Percentiles rank a stretch among this genome's conserved stretches.
Conservation (phyloP, 129 eudicot species). For the Escallonia herrerae region DNA sequence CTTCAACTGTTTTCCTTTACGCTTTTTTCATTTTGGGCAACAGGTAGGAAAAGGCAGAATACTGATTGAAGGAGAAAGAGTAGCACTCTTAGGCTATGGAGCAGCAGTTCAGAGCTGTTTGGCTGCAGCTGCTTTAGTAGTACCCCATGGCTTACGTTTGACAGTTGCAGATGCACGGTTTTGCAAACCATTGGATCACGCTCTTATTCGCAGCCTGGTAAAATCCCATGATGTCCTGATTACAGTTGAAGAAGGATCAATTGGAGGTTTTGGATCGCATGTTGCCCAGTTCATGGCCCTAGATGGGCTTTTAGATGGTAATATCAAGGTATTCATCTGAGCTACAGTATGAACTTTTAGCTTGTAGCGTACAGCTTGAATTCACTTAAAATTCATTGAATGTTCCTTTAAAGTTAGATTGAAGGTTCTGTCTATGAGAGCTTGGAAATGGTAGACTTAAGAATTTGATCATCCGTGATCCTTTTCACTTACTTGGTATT, state of each 20-base stretch:
- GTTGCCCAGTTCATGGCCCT: constrained; percentile 89
- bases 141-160: constrained; percentile 49
- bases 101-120: constrained; percentile 79
- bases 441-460: too few species aligned
- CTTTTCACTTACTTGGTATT: neutral
- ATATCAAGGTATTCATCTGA: constrained; percentile 50
- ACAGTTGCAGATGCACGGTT: constrained; percentile 98
- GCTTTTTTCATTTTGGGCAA: neutral
- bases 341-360: neutral
- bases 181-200: constrained; percentile 83
- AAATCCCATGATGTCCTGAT: constrained; percentile 77
- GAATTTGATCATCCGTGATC: too few species aligned
- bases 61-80: constrained; percentile 76
- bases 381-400: too few species aligned
- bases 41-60: constrained; percentile 89
- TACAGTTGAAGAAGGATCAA: constrained; percentile 95
- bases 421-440: too few species aligned
- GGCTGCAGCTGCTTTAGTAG: constrained; percentile 60
- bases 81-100: constrained; percentile 88
- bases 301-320: constrained; percentile 83
- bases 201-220: constrained; percentile 66
- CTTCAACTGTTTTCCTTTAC: neutral
- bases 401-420: too few species aligned
- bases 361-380: neutral
- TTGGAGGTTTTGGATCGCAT: constrained; percentile 93